Conservation (phyloP, 805 yeast genomes). For the Clavispora vitiphila region DNA sequence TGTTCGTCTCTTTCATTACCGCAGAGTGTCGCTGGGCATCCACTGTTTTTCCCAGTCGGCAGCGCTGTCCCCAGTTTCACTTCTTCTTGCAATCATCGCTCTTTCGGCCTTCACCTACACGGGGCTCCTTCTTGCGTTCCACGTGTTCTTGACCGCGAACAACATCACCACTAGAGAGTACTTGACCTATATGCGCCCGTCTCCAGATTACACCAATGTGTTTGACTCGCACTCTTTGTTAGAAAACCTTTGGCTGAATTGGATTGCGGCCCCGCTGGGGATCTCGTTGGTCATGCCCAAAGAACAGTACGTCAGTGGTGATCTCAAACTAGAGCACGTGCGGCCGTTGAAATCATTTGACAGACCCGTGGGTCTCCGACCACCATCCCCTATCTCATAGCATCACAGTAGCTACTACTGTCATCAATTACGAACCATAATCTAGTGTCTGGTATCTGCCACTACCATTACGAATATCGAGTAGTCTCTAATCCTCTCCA, state of each 20-base stretch:
- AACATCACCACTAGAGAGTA: conserved; percentile 74
- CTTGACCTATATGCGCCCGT: conserved; percentile 40
- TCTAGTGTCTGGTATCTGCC: too few species aligned
- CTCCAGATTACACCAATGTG: conserved; percentile 25
- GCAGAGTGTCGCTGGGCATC: background rate
- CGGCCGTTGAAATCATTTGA: conserved; percentile 7
- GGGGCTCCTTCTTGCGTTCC: conserved; percentile 45
- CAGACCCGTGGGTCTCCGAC: too few species aligned
- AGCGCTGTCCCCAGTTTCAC: conserved; percentile 26
- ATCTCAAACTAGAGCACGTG: conserved; percentile 6
- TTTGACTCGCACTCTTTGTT: conserved; percentile 20
- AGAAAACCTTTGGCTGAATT: conserved; percentile 29
- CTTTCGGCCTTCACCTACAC: conserved; percentile 52
- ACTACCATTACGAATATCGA: too few species aligned
- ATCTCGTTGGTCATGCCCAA: conserved; percentile 4
- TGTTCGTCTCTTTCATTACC: conserved; percentile 15
- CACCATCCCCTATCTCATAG: too few species aligned
- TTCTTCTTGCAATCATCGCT: conserved; percentile 51
- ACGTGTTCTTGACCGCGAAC: conserved; percentile 47
- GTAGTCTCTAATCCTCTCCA: too few species aligned
- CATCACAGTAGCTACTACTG: too few species aligned
- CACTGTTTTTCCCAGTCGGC: conserved; percentile 15
- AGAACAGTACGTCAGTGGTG: conserved; percentile 5
- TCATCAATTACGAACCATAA: too few species aligned
- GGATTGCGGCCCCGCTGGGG: conserved; percentile 33